phyloP scores from a whole-genome alignment of 73 alveolate genomes.

The Stentor roeselii region DNA sequence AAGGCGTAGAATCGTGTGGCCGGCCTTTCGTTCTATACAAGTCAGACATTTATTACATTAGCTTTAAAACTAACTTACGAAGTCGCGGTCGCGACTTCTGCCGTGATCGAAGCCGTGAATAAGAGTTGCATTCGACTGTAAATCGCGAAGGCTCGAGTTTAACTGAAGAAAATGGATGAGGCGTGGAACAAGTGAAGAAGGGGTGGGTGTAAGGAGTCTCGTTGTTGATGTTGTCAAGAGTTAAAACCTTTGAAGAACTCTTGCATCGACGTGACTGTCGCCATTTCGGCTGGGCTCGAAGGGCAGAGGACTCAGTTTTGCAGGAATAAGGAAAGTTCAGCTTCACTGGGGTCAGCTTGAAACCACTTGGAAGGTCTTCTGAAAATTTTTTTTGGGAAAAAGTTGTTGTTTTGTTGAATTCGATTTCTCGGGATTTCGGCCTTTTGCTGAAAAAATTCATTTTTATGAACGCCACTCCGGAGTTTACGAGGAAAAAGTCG shows the following conservation, averaged over 20 bases:
- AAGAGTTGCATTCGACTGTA: background rate
- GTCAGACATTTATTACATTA: slow-evolving; percentile 16
- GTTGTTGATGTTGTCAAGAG: background rate
- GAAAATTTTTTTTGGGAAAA: too few species aligned
- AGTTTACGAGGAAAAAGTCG: too few species aligned
- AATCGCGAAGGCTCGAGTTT: background rate
- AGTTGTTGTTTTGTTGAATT: too few species aligned
- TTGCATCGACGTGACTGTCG: background rate
- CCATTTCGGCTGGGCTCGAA: background rate
- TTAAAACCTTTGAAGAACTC: too few species aligned
- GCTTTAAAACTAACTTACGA: background rate
- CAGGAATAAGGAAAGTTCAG: background rate
- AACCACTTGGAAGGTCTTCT: background rate
- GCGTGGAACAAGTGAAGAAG: too few species aligned
- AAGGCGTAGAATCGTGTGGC: background rate
- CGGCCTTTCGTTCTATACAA: background rate
- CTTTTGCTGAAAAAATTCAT: too few species aligned
- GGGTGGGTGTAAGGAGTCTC: background rate
- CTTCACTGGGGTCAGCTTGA: background rate
- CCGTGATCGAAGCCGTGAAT: background rate
- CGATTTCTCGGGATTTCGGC: too few species aligned
- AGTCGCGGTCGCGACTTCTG: background rate
- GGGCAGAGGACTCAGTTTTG: background rate
- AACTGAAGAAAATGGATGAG: background rate
- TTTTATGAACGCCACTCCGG: too few species aligned